These are phyloP conservation scores for Crucibulum laeve DNA, from an alignment of 768 basidiomycete species.

Conservation along the genomic window DNA sequence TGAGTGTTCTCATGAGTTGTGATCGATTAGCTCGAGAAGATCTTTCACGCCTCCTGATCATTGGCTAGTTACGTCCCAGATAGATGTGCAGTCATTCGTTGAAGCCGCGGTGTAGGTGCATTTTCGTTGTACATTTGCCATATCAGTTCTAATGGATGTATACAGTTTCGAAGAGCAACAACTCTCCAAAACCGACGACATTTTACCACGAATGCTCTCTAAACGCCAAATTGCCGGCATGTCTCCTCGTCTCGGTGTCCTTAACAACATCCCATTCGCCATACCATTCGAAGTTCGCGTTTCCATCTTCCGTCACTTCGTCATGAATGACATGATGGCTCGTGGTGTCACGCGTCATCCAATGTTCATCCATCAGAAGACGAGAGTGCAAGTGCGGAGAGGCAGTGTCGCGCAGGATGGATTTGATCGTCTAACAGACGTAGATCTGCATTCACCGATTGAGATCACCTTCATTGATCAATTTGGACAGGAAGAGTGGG, in stretches of 20 bases:
- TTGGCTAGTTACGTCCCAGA: constrained; percentile 65
- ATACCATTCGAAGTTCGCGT: constrained; percentile 93
- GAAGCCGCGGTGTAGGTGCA: constrained; percentile 76
- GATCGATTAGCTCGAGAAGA: constrained; percentile 61
- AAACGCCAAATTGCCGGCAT: constrained; percentile 73
- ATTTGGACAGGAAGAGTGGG: constrained; percentile 81
- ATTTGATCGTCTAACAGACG: constrained; percentile 76
- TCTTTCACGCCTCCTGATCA: constrained; percentile 81
- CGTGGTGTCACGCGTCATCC: constrained; percentile 2
- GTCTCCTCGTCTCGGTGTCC: constrained; percentile 81
- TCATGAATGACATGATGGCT: constrained; percentile 53
- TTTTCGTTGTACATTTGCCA: neutral
- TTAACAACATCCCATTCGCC: constrained; percentile 95
- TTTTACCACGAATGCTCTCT: constrained; percentile 28
- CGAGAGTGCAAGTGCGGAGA: constrained; percentile 59
- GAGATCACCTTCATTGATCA: constrained; percentile 92
- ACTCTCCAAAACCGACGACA: constrained; percentile 5
- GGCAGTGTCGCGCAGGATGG: constrained; percentile 85
- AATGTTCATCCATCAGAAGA: constrained; percentile 12
- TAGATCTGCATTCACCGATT: constrained; percentile 76
- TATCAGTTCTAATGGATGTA: neutral
- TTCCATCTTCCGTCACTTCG: constrained; percentile 82
- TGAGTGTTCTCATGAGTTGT: constrained; percentile 5
- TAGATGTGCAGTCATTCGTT: constrained; percentile 60
- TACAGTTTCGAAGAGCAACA: constrained; percentile 13